phyloP scores from a whole-genome alignment of 2,329 filamentous ascomycete species.

The Monilinia laxa region DNA sequence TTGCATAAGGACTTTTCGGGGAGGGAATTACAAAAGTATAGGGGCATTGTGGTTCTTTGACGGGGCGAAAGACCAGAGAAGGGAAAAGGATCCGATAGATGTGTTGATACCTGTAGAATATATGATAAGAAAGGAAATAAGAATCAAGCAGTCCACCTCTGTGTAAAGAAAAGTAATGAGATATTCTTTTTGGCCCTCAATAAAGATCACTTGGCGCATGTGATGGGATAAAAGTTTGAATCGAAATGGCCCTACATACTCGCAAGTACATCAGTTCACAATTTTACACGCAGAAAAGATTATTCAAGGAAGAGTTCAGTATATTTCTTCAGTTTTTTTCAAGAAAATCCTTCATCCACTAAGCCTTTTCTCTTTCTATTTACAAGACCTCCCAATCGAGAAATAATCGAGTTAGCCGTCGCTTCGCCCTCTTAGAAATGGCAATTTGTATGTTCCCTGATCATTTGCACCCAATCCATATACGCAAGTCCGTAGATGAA shows the following conservation, averaged over 20 bases:
- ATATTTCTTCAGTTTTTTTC: not conserved
- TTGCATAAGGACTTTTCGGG: constrained; percentile 15
- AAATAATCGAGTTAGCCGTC: not conserved
- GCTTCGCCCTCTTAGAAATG: not conserved
- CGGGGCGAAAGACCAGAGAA: not conserved
- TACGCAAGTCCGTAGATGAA: not conserved
- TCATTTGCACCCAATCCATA: constrained; percentile 1
- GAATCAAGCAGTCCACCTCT: constrained; percentile 31
- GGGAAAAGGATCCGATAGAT: constrained; percentile 26
- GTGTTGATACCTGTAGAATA: constrained; percentile 37
- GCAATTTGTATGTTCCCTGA: not conserved
- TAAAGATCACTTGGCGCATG: not conserved
- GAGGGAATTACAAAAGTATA: not conserved
- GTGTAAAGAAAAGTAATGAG: not conserved
- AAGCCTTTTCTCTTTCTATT: not conserved
- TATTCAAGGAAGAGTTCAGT: not conserved
- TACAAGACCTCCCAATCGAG: not conserved
- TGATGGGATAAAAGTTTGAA: not conserved
- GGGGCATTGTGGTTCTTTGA: no score
- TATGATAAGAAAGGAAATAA: constrained; percentile 28
- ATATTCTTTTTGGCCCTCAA: not conserved
- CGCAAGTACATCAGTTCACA: not conserved
- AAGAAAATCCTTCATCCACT: not conserved
- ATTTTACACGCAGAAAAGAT: not conserved
- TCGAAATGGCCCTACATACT: not conserved